Base-by-base conservation (phyloP, 2,329 filamentous ascomycete genomes). In the Exutisphaerella laricina region DNA sequence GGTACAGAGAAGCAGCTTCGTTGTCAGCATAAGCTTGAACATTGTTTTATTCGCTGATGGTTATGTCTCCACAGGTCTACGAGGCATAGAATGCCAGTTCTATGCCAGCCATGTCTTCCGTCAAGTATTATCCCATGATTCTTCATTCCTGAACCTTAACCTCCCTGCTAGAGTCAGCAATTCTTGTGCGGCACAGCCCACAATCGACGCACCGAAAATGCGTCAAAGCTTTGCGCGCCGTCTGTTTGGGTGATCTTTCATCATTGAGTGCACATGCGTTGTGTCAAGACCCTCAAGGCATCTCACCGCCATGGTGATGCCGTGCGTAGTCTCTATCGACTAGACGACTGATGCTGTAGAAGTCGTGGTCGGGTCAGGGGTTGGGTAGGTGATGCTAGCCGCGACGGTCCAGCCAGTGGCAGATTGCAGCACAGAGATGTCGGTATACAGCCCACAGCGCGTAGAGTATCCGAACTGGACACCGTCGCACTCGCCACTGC, bases 401-500 rank as follows among this genome's bases (percentile, higher is more conserved):
- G 42, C 52, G n/a, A 44, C 39, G n/a, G 54, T 55, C 50, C 52
- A 52, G 3, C 46, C 45, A 16, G 40, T 40, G 14, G 44, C 51
- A 12, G 46, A 38, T 4, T 45, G 43, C 12, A 48, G 37, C n/a
- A 51, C 43, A 4, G 45, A 51, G 29, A 54, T 46, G 30, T 43
- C 41, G 4, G 48, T 51, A 39, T 51, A 53, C 2, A 55, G 31
- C 8, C 51, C 53, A 17, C 53, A 56, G 29, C 53, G 46, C 10
- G 43, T 49, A 6, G 41, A 42, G 30, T 41, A 44, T n/a, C 53
- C 53, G 23, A 50, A 56, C 12, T 51, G 48, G 1, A 49, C 36
- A 7, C 46, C 53, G 37, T 49, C 51, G 35, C 53, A 56, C 12
- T 48, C 43, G 18, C 41, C 47, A 10, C 51, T 56, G 31, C 53